These are phyloP conservation scores for Nymphaea colorata DNA, from an alignment of 164 flowering plant species.

Conservation along the genomic window DNA sequence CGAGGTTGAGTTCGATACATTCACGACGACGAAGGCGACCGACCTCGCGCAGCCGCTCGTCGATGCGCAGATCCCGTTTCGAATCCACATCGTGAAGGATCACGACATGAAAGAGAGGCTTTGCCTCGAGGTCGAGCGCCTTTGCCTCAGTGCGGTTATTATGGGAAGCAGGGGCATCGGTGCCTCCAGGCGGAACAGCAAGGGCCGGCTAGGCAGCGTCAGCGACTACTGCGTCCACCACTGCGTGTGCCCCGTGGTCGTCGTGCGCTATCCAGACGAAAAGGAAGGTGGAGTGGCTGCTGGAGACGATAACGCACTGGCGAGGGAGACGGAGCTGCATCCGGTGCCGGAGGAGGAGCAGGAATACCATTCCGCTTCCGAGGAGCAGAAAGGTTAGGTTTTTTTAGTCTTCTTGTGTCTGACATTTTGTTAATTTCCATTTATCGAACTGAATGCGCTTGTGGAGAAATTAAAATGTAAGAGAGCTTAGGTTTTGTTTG, in stretches of 20 bases:
- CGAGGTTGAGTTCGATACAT: conserved; percentile 47
- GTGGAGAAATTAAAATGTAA: too few relatives aligned
- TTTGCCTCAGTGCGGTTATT: conserved; percentile 61
- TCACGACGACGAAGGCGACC: conserved; percentile 39
- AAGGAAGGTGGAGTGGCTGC: conserved; percentile 11
- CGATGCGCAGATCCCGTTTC: conserved; percentile 45
- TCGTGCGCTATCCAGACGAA: conserved; percentile 52
- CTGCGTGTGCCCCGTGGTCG: conserved; percentile 77
- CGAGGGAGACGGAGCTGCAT: conserved; percentile 17
- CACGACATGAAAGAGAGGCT: conserved; percentile 75
- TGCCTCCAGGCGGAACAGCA: conserved; percentile 25
- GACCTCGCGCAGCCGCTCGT: conserved; percentile 45
- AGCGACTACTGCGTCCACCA: conserved; percentile 83
- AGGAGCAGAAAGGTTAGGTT: conserved; percentile 21
- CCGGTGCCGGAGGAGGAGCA: conserved; percentile 37
- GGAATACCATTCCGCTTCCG: conserved; percentile 36
- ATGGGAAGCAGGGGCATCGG: conserved; percentile 88
- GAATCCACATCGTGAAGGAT: conserved; percentile 69
- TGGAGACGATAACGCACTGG: background rate
- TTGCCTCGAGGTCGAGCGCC: conserved; percentile 76
- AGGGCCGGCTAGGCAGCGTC: conserved; percentile 57
- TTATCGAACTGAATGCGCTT: too few relatives aligned
- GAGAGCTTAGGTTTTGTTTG: too few relatives aligned
- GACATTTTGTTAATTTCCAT: too few relatives aligned
- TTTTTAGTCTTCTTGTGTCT: background rate